Evolutionary conservation across 495 filamentous ascomycete genomes (phyloP).

Genomic region (Penicillium antarcticum): DNA sequence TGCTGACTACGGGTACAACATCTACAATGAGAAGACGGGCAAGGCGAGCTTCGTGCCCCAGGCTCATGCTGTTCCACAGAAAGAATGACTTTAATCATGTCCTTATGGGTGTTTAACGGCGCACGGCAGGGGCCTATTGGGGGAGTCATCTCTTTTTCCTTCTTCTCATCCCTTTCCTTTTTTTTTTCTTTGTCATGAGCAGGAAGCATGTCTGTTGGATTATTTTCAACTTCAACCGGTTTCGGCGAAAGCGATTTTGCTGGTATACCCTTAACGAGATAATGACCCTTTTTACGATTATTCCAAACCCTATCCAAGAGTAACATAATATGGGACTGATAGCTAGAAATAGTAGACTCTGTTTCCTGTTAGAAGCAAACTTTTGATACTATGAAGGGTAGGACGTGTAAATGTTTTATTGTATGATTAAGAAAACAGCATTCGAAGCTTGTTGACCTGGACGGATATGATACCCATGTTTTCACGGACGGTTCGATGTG

Average conservation of each 20-base stretch:
- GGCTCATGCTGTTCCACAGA: constrained; percentile 16
- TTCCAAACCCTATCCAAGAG: no score
- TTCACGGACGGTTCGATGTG: no score
- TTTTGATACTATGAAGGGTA: no score
- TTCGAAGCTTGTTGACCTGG: no score
- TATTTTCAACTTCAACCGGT: not conserved
- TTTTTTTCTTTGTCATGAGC: not conserved
- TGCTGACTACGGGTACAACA: constrained; percentile 68
- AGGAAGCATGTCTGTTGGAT: not conserved
- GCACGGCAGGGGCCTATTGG: no score
- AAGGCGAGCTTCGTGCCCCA: constrained; percentile 37
- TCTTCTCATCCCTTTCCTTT: not conserved
- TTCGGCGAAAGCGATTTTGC: not conserved
- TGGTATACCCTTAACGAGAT: not conserved
- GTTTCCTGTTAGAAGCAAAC: no score
- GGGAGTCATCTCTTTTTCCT: not conserved
- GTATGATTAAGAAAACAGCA: no score
- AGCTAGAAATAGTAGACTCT: no score
- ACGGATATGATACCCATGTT: no score
- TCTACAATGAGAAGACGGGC: constrained; percentile 68
- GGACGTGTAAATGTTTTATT: no score
- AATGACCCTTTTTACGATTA: not conserved
- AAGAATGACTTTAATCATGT: not conserved
- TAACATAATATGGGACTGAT: no score
- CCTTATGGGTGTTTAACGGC: no score